Evolutionary conservation across 805 yeast genomes (phyloP).

Genomic region (Citeromyces matritensis): DNA sequence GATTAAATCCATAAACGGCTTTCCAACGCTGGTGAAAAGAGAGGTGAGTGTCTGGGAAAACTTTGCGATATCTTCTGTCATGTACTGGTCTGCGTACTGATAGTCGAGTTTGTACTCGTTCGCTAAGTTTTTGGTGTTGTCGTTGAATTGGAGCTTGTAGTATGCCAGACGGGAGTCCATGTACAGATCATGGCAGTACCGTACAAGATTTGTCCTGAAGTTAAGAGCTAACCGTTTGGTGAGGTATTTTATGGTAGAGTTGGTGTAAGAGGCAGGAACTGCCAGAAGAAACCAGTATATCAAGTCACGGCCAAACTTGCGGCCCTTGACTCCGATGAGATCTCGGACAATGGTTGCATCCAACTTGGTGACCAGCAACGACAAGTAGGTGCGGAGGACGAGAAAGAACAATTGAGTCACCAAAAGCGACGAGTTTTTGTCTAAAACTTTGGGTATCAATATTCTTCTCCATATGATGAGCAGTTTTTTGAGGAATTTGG

Average conservation of each 20-base stretch:
- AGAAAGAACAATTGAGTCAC: slow-evolving; percentile 61
- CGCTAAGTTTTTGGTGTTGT: slow-evolving; percentile 17
- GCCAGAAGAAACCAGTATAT: slow-evolving; percentile 83
- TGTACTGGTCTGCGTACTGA: slow-evolving; percentile 73
- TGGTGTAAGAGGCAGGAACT: slow-evolving; percentile 85
- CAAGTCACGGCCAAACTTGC: slow-evolving; percentile 61
- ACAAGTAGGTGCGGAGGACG: slow-evolving; percentile 74
- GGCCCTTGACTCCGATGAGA: slow-evolving; percentile 68
- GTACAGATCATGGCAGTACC: slow-evolving; percentile 85
- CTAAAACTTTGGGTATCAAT: slow-evolving; percentile 59
- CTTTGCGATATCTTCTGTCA: slow-evolving; percentile 70
- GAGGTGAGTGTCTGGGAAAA: slow-evolving; percentile 75
- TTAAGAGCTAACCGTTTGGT: slow-evolving; percentile 66
- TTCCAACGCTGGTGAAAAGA: slow-evolving; percentile 78
- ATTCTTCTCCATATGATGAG: slow-evolving; percentile 59
- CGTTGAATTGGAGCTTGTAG: slow-evolving; percentile 62
- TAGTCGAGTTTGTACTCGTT: slow-evolving; percentile 17
- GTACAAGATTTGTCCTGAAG: slow-evolving; percentile 69
- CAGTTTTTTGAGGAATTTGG: slow-evolving; percentile 59
- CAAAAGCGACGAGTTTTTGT: slow-evolving; percentile 52
- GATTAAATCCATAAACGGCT: slow-evolving; percentile 76
- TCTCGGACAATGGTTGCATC: slow-evolving; percentile 91
- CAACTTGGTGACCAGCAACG: slow-evolving; percentile 70
- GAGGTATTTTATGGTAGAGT: slow-evolving; percentile 74
- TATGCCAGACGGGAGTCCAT: slow-evolving; percentile 69